Evolutionary conservation across 116 monocot species (phyloP).

Genomic region (Trichopus zeylanicus): DNA sequence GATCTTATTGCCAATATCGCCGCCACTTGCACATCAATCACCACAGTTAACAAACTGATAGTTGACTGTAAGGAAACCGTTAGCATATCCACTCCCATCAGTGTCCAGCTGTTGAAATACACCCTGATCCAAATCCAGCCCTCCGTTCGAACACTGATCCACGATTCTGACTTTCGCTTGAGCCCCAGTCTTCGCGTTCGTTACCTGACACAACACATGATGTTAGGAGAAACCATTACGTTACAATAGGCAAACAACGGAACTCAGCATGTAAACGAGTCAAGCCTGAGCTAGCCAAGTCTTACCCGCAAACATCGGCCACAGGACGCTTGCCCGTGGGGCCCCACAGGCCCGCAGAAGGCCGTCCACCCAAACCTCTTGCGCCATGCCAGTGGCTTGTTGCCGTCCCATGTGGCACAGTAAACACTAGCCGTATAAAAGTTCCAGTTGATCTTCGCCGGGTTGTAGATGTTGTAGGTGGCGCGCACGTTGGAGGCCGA

Average conservation of each 20-base stretch:
- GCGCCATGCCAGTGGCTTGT: conserved; percentile 7
- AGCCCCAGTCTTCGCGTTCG: conserved; percentile 18
- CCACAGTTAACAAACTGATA: conserved; percentile 30
- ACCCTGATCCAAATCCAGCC: conserved; percentile 23
- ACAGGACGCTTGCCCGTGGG: not conserved
- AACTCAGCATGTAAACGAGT: no score
- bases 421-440: not conserved
- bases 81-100: conserved; percentile 7
- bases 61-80: conserved; percentile 21
- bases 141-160: conserved; percentile 34
- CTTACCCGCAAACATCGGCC: not conserved
- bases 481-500: not conserved
- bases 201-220: conserved; percentile 20
- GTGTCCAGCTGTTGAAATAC: conserved; percentile 27
- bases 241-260: no score
- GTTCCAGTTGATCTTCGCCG: not conserved
- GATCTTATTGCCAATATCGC: no score
- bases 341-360: not conserved
- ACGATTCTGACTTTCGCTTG: conserved; percentile 26
- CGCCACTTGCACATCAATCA: no score
- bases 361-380: conserved; percentile 4
- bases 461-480: not conserved
- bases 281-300: no score
- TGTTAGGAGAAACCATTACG: not conserved
- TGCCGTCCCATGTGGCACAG: not conserved